Percentiles rank a stretch among this genome's conserved stretches.
Evolutionary conservation across 2,329 filamentous ascomycete species (phyloP).

Genomic region (Phialophora chinensis): DNA sequence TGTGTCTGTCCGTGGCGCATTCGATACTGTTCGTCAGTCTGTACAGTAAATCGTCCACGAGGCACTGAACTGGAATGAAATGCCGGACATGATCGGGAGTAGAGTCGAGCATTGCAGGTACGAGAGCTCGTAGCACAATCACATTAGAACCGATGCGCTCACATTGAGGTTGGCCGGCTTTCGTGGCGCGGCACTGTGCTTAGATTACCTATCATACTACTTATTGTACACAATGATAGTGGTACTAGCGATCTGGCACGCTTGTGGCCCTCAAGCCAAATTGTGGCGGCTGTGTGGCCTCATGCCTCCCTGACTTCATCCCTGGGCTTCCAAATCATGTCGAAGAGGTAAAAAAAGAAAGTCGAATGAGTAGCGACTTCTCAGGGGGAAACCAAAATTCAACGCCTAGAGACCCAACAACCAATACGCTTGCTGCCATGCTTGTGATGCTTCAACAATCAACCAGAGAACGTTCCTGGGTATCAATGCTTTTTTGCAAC

Average conservation of each 20-base stretch:
- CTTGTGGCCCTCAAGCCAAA: background rate
- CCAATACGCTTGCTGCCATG: constrained; percentile 8
- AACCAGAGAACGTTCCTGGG: constrained; percentile 2
- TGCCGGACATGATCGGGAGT: no score
- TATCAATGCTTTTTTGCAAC: constrained; percentile 9
- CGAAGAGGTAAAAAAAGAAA: background rate
- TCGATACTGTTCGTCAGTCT: background rate
- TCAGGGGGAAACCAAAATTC: background rate
- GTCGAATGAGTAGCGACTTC: background rate
- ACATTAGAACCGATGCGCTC: background rate
- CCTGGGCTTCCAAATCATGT: background rate
- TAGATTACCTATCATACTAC: background rate
- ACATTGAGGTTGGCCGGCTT: background rate
- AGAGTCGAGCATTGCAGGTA: no score
- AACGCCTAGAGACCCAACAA: background rate
- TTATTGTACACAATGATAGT: background rate
- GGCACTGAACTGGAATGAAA: background rate
- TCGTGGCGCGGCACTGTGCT: background rate
- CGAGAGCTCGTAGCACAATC: background rate
- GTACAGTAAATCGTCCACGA: background rate
- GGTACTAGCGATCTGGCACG: background rate
- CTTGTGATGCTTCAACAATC: background rate
- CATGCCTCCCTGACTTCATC: background rate
- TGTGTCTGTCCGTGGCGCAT: no score
- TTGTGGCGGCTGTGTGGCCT: background rate